Evolutionary conservation across 2,329 filamentous ascomycete species (phyloP).

Genomic region (Chaetothyriales sp.): DNA sequence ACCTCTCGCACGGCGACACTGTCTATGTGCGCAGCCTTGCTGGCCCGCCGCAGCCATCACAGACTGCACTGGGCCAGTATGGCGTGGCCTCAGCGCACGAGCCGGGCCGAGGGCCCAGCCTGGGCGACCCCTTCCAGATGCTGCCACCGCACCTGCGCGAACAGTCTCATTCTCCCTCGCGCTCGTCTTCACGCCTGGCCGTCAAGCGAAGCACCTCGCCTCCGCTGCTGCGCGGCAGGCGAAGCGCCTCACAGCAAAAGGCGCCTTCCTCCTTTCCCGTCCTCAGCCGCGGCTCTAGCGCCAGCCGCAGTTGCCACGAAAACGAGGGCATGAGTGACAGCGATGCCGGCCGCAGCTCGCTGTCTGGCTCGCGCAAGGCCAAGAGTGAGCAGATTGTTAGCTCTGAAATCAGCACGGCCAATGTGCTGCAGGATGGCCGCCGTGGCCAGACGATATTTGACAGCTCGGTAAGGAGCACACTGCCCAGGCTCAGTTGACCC

Average conservation of each 20-base stretch:
- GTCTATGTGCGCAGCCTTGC: conserved; percentile 78
- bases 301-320: conserved; percentile 46
- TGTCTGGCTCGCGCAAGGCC: conserved; percentile 54
- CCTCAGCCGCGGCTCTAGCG: conserved; percentile 45
- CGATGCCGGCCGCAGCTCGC: conserved; percentile 62
- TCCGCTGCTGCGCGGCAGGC: conserved; percentile 49
- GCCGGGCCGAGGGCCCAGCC: conserved; percentile 39
- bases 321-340: conserved; percentile 80
- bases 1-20: conserved; percentile 80
- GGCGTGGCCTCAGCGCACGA: conserved; percentile 35
- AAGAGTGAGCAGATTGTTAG: conserved; percentile 77
- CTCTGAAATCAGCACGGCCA: conserved; percentile 94
- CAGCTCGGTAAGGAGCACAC: conserved; percentile 65
- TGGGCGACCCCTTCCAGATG: conserved; percentile 51
- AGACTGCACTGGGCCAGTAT: conserved; percentile 31
- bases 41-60: conserved; percentile 37
- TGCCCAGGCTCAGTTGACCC: conserved; percentile 4
- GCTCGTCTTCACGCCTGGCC: conserved; percentile 55
- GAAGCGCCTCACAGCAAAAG: conserved; percentile 67
- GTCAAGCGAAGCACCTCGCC: conserved; percentile 68
- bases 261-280: conserved; percentile 48
- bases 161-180: conserved; percentile 46
- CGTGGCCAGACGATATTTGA: conserved; percentile 90
- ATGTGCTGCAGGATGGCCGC: conserved; percentile 92
- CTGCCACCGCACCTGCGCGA: conserved; percentile 41